phyloP scores from a whole-genome alignment of 805 yeast genomes.

The Candida maris region DNA sequence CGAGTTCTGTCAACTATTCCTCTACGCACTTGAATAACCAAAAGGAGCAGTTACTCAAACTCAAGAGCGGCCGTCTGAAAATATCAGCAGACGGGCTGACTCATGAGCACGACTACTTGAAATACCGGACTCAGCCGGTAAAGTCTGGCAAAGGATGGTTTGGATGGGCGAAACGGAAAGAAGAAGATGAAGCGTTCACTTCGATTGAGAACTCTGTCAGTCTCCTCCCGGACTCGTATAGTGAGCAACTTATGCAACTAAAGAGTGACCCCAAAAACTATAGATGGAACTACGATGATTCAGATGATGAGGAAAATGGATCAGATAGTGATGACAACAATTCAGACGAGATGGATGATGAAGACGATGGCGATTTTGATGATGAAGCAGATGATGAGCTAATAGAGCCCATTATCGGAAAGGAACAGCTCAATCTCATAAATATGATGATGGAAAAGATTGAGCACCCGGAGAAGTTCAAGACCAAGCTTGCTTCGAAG shows the following conservation, averaged over 20 bases:
- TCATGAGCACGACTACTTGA: constrained; percentile 35
- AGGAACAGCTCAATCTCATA: constrained; percentile 45
- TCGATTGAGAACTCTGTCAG: constrained; percentile 32
- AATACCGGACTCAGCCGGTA: constrained; percentile 30
- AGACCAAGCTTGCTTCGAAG: constrained; percentile 24
- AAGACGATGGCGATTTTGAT: constrained; percentile 32
- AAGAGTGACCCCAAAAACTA: constrained; percentile 36
- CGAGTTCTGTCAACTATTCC: constrained; percentile 25
- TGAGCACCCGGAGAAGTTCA: constrained; percentile 36
- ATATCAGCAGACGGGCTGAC: constrained; percentile 28
- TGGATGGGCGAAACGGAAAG: constrained; percentile 33
- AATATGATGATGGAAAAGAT: constrained; percentile 46
- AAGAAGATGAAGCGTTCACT: constrained; percentile 25
- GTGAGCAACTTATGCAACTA: constrained; percentile 31
- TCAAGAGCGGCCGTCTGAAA: constrained; percentile 29
- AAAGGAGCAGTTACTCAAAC: constrained; percentile 23
- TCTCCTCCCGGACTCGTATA: constrained; percentile 35
- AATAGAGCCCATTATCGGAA: constrained; percentile 48
- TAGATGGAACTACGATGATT: constrained; percentile 38
- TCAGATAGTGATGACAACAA: constrained; percentile 15
- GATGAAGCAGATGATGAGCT: constrained; percentile 37
- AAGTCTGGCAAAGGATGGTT: constrained; percentile 28
- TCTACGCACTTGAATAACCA: constrained; percentile 17
- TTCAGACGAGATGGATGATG: constrained; percentile 27
- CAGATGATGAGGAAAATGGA: constrained; percentile 21